Base-by-base conservation (phyloP, 257 asterid species). In the Linaria vulgaris region DNA sequence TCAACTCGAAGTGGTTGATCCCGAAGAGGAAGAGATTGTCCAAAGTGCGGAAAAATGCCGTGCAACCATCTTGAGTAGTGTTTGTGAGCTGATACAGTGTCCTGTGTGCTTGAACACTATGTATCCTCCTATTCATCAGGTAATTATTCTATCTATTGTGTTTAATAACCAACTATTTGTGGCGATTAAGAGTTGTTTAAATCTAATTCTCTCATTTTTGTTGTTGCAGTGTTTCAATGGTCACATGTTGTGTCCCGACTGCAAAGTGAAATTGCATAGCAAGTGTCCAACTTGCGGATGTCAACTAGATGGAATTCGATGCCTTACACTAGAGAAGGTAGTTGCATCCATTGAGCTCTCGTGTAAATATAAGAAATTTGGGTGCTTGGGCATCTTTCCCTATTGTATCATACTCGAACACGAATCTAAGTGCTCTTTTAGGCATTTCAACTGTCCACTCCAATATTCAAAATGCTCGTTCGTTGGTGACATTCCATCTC, bases 251-350 rank as follows among this genome's bases (percentile, higher is more conserved):
- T 83, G 89, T 74, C 80, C 82, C 63, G 78, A 82, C 63, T 82
- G 86, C 88, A 82, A 82, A 66, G 84, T 83, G 44, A 73, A 78
- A 72, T 86, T 84, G 50, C 88, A 82, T 72, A 81, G 80, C 65
- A 82, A 88, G 0, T 85, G 92, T 57, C 92, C 88, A 39, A 85
- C 87, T 41, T 85, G 92, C 75, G 74, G 92, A 77, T 83, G 78
- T 47, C 88, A 85, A 63, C 92, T 85, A 41, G 92, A 88, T 27
- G 78, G 80, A 46, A 85, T 85, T 47, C 73, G 88, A 64, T 85
- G 92, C 60, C 83, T 85, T 64, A 86, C 88, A 43, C 48, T 85
- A 61, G 92, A n/a, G n/a, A n/a, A 82, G 59, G 86, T 85, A 12
- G 92, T 85, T 2, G 92, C 83, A 39, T 85, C 92, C 37, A 80